These are phyloP conservation scores for Sclerotinia spermophila DNA, from an alignment of 2,329 filamentous ascomycete species.

Conservation along the genomic window DNA sequence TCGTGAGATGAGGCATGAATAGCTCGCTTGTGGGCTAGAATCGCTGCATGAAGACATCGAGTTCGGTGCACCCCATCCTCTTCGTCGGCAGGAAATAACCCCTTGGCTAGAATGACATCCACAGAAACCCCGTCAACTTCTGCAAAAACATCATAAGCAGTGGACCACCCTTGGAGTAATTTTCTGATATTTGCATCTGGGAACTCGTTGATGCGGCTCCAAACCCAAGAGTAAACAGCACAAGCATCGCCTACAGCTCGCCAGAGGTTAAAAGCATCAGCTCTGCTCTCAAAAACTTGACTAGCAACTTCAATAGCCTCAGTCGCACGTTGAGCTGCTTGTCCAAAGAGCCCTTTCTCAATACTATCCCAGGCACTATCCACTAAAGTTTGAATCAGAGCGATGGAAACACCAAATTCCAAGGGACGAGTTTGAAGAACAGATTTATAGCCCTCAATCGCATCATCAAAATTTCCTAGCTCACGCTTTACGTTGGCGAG, in stretches of 20 bases:
- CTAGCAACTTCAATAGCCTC: slow-evolving; percentile 67
- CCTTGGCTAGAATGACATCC: slow-evolving; percentile 38
- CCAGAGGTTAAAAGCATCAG: slow-evolving; percentile 89
- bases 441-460: slow-evolving; percentile 70
- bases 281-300: slow-evolving; percentile 55
- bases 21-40: slow-evolving; percentile 84
- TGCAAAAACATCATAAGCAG: slow-evolving; percentile 57
- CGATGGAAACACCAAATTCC: slow-evolving; percentile 85
- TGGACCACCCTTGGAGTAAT: slow-evolving; percentile 55
- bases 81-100: slow-evolving; percentile 35
- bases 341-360: slow-evolving; percentile 82
- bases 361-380: slow-evolving; percentile 76
- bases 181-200: slow-evolving; percentile 54
- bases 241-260: slow-evolving; percentile 88
- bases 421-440: slow-evolving; percentile 65
- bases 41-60: slow-evolving; percentile 64
- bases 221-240: slow-evolving; percentile 75
- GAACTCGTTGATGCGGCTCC: slow-evolving; percentile 61
- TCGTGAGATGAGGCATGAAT: slow-evolving; percentile 71
- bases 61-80: slow-evolving; percentile 45
- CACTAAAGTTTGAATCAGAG: slow-evolving; percentile 80
- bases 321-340: slow-evolving; percentile 67
- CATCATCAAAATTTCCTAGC: slow-evolving; percentile 82
- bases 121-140: slow-evolving; percentile 65
- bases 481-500: slow-evolving; percentile 92